Conservation (phyloP, 208 protist genomes). For the Crithidia acanthocephali region DNA sequence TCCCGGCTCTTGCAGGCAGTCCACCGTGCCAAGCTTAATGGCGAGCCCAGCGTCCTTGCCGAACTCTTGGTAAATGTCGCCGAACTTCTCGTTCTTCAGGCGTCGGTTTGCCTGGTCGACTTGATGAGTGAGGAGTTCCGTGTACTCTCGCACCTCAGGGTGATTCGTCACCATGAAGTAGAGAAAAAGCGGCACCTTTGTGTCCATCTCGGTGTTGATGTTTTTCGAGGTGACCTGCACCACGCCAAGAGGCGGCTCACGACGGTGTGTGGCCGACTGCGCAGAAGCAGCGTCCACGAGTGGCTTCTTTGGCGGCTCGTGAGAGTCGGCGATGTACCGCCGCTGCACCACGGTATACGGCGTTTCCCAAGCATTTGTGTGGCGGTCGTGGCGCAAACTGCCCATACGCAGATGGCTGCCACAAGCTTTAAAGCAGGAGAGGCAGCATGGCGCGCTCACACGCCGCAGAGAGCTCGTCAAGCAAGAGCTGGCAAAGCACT, state of each 20-base stretch:
- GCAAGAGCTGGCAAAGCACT: background rate
- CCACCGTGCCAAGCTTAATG: conserved; percentile 84
- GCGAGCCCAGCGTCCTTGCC: conserved; percentile 79
- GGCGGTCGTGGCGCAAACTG: background rate
- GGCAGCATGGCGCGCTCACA: background rate
- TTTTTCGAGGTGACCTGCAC: conserved; percentile 70
- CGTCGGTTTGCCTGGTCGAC: conserved; percentile 76
- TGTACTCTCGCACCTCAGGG: conserved; percentile 72
- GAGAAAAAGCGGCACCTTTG: conserved; percentile 79
- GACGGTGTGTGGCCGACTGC: background rate
- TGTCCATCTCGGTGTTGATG: conserved; percentile 75
- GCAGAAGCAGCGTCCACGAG: background rate
- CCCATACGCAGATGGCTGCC: background rate
- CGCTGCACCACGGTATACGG: background rate
- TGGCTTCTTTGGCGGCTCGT: background rate
- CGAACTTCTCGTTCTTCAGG: conserved; percentile 44
- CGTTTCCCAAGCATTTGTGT: background rate
- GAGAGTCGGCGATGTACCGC: conserved; percentile 6
- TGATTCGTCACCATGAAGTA: conserved; percentile 86
- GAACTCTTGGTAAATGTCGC: conserved; percentile 76
- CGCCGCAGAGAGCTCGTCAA: background rate
- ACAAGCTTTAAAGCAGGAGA: too few relatives aligned
- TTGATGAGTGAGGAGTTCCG: conserved; percentile 59
- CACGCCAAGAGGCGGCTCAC: conserved; percentile 49
- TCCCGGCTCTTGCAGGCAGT: conserved; percentile 72